Evolutionary conservation across 83 land plant species (phyloP).

Genomic region (Larix sibirica): DNA sequence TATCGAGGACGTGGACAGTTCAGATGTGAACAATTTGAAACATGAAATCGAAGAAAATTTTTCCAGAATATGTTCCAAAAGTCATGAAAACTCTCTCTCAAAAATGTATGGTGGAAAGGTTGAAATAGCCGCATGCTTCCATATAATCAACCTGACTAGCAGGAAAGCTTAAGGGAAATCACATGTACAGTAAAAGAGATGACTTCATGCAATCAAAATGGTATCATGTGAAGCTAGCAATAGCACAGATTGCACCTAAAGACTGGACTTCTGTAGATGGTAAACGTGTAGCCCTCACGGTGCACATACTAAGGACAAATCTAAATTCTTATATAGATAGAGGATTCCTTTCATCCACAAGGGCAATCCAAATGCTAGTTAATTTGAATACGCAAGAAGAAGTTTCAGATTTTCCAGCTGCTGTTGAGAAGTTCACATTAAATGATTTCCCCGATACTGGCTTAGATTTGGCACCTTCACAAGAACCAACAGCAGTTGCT

Average conservation of each 20-base stretch:
- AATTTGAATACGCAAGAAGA: conserved; percentile 26
- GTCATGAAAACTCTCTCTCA: conserved; percentile 27
- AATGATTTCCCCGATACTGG: conserved; percentile 21
- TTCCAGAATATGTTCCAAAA: conserved; percentile 25
- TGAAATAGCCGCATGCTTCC: conserved; percentile 36
- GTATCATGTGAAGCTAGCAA: conserved; percentile 32
- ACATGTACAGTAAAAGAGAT: conserved; percentile 16
- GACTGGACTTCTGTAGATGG: conserved; percentile 43
- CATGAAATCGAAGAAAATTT: conserved; percentile 28
- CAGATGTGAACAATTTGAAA: conserved; percentile 35
- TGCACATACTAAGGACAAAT: conserved; percentile 22
- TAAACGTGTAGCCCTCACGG: conserved; percentile 24
- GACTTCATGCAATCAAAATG: conserved; percentile 13
- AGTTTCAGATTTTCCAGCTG: conserved; percentile 14
- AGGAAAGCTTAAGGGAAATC: conserved; percentile 21
- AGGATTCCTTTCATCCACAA: background rate
- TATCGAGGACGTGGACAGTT: conserved; percentile 30
- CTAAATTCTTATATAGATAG: conserved; percentile 8
- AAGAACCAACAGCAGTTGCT: background rate
- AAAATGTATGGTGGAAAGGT: conserved; percentile 35
- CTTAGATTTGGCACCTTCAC: conserved; percentile 21
- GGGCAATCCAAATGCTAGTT: conserved; percentile 10
- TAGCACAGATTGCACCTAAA: conserved; percentile 33
- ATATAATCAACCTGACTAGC: conserved; percentile 23
- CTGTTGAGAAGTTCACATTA: background rate